phyloP scores from a whole-genome alignment of 768 basidiomycete species.

The Rhizopogon roseolus region DNA sequence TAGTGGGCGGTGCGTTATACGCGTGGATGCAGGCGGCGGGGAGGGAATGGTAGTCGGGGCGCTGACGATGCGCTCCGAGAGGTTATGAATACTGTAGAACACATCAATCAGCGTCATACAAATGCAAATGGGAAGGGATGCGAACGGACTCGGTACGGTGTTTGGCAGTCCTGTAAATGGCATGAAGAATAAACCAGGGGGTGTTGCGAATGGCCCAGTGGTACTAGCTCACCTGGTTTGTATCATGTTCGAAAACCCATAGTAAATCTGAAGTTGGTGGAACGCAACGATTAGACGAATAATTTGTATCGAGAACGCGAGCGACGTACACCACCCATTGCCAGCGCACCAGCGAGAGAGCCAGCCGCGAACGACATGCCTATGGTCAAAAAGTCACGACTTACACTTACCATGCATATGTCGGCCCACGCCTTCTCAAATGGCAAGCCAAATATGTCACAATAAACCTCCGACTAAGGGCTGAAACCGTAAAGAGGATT shows the following conservation, averaged over 20 bases:
- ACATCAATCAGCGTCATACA: not conserved
- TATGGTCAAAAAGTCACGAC: not conserved
- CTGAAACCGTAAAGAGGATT: too few species aligned
- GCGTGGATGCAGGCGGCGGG: constrained; percentile 51
- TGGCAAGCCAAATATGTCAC: too few species aligned
- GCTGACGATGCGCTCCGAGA: constrained; percentile 48
- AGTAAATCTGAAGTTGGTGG: constrained; percentile 46
- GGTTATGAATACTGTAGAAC: constrained; percentile 38
- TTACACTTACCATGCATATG: too few species aligned
- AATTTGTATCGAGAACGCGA: not conserved
- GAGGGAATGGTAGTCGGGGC: constrained; percentile 42
- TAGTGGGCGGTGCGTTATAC: constrained; percentile 46
- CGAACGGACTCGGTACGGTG: constrained; percentile 50
- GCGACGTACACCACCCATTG: constrained; percentile 55
- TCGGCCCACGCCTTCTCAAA: too few species aligned
- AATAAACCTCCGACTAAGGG: too few species aligned
- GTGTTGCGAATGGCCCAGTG: not conserved
- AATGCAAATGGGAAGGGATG: not conserved
- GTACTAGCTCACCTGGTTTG: constrained; percentile 41
- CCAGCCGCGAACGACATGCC: constrained; percentile 58
- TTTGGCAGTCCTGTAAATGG: constrained; percentile 43
- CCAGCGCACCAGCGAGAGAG: constrained; percentile 65
- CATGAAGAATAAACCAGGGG: not conserved
- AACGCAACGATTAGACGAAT: not conserved
- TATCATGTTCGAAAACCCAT: constrained; percentile 66